Base-by-base conservation (phyloP, 208 protist species). In the Leishmania braziliensis region DNA sequence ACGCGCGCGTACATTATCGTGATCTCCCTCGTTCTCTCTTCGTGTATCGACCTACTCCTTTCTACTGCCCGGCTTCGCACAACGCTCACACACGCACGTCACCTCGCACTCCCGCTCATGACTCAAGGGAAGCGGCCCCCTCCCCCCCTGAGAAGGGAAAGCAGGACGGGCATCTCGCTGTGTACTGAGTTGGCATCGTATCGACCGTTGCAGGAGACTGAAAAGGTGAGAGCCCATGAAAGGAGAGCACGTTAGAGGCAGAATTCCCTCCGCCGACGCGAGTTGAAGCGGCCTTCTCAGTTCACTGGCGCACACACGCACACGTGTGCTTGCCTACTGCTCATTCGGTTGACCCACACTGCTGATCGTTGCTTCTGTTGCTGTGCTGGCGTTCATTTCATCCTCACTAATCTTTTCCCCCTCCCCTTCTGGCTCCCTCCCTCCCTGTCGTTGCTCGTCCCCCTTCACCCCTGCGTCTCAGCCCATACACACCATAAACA, bases 361-460 rank as follows among this genome's bases (percentile, higher is more conserved):
- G 80, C 20, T 84, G 26, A 9, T 72, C 39, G 23, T 83, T 5
- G 63, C 58, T 10, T 79, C 66, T 3, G 46, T 36, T 26, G 81
- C 36, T 9, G 23, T 33, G 54, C 58, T n/a, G 26, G n/a, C 58
- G 2, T 63, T 33, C n/a, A 29, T 63, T n/a, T 26, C 10, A n/a
- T 63, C 58, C 58, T 18, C 58, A 33, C 10, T 18, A 63, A 26
- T 5, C 53, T 4, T 56, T 20, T 23, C 16, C 53, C 16, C 6
- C 53, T 56, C 23, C 18, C 53, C 18, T 56, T 0, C 53, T 39
- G 36, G 6, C 53, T 20, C 16, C n/a, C 26, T 4, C 60, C 26
- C 60, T 66, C 60, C 16, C 53, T 56, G 53, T 10, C 26, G 26
- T 65, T n/a, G 60, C 12, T 8, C n/a, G 9, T 16, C n/a, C 10